Base-by-base conservation (phyloP, 164 flowering plant species). In the Santalum album region DNA sequence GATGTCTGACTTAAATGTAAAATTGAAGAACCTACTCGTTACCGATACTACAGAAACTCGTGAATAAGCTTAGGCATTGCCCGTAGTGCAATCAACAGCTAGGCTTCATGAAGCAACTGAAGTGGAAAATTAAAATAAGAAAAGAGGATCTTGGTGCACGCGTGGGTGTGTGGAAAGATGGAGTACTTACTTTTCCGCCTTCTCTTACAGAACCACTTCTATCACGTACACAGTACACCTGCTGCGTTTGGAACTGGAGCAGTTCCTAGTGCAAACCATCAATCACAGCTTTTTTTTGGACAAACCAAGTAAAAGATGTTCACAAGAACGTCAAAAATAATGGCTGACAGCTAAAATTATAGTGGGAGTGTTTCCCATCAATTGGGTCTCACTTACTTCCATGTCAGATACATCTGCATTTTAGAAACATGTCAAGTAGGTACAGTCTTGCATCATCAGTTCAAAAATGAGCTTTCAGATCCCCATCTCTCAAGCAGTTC, bases 161-260 rank as follows among this genome's bases (percentile, higher is more conserved):
- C 17, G 6, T 29, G 6, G 6, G 12, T 9, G 9, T 38, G 14
- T 38, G 15, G 14, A 38, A 29, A 9, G 34, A 29, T 29, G 9
- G 4, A 38, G 2, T 9, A 48, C 36, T 65, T 69, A 90, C 99
- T 92, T 78, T 63, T 53, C 99, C 88, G 6, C 99, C 99, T 68
- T 94, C 97, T 42, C 69, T 82, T 39, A 94, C 71, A 19, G 71
- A 23, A 36, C 99, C 96, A 25, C 75, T 59, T 61, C 60, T 75
- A 68, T 90, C 92, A n/a, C 94, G 85, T 32, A 86, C 71, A 53
- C 99, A 94, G 60, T 82, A 69, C 23, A 94, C 72, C 56, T 94
- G 96, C 61, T 94, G 99, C n/a, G 96, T 84, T 69, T 76, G 92
- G 69, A 94, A 94, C 99, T 94, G 87, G 51, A 34, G 61, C 25